Conservation (phyloP, 495 filamentous ascomycete species). For the Rostrohypoxylon terebratum region DNA sequence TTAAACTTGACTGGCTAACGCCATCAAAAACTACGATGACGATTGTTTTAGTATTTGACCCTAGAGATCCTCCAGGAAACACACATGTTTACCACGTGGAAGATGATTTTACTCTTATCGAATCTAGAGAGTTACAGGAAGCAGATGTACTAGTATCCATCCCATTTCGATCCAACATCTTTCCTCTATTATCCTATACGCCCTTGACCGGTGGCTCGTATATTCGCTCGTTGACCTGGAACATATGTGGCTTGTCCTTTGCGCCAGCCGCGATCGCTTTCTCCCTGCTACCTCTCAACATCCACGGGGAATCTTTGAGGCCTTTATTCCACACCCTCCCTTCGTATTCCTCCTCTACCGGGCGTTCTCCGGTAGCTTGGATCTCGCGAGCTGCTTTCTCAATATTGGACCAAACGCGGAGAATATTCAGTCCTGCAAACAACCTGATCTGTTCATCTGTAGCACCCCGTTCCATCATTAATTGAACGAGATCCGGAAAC, state of each 20-base stretch:
- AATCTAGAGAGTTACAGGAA: neutral
- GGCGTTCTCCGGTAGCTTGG: slow-evolving; percentile 38
- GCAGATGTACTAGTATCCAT: neutral
- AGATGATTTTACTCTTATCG: neutral
- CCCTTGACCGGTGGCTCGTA: slow-evolving; percentile 26
- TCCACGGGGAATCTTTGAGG: slow-evolving; percentile 36
- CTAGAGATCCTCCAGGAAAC: neutral
- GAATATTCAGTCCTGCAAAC: slow-evolving; percentile 66
- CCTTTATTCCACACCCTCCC: slow-evolving; percentile 38
- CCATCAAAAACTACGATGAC: slow-evolving; percentile 22
- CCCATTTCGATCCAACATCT: neutral
- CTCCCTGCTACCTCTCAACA: slow-evolving; percentile 35
- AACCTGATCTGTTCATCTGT: slow-evolving; percentile 64
- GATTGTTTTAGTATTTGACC: neutral
- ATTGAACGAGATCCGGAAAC: slow-evolving; percentile 37
- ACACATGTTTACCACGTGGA: slow-evolving; percentile 16
- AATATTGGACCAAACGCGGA: slow-evolving; percentile 48
- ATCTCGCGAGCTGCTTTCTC: slow-evolving; percentile 36
- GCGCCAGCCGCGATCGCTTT: slow-evolving; percentile 29
- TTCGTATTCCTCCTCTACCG: slow-evolving; percentile 40
- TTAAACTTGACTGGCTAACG: slow-evolving; percentile 12
- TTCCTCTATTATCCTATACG: neutral
- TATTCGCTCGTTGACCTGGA: slow-evolving; percentile 20
- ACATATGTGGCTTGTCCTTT: slow-evolving; percentile 29
- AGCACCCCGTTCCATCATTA: slow-evolving; percentile 59